These are phyloP conservation scores for Blepharisma japonicum DNA, from an alignment of 73 alveolate genomes.

Conservation along the genomic window DNA sequence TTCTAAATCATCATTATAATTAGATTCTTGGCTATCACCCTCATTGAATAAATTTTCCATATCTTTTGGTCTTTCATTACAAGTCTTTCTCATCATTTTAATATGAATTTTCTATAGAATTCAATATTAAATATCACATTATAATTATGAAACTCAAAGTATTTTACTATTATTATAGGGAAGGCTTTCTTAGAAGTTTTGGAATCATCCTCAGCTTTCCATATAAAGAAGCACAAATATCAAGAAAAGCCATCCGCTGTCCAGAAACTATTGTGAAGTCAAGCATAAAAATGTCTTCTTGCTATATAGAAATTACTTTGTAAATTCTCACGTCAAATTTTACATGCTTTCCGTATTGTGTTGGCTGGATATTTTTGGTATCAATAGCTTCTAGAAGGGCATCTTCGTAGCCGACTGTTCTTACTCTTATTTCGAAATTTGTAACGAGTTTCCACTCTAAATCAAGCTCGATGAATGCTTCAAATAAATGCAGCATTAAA, in stretches of 20 bases:
- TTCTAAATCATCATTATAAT: too few relatives aligned
- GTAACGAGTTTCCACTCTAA: not conserved
- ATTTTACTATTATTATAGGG: too few relatives aligned
- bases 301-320: not conserved
- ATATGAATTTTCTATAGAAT: too few relatives aligned
- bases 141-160: too few relatives aligned
- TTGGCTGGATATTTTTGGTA: not conserved
- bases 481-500: not conserved
- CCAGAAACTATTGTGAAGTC: not conserved
- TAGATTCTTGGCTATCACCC: too few relatives aligned
- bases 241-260: not conserved
- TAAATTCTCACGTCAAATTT: slow-evolving; percentile 15
- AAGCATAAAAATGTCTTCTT: not conserved
- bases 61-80: too few relatives aligned
- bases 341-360: not conserved
- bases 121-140: too few relatives aligned
- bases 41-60: too few relatives aligned
- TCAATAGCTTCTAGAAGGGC: not conserved
- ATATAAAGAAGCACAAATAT: slow-evolving; percentile 15
- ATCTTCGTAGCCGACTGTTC: not conserved
- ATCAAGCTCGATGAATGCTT: not conserved
- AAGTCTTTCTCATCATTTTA: too few relatives aligned
- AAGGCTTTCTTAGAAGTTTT: too few relatives aligned
- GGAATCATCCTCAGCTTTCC: not conserved
- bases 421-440: not conserved